Percentiles rank a stretch among this genome's conserved stretches.
These are phyloP conservation scores for Isochrysis galbana DNA, from an alignment of 78 protist genomes.

Conservation along the genomic window DNA sequence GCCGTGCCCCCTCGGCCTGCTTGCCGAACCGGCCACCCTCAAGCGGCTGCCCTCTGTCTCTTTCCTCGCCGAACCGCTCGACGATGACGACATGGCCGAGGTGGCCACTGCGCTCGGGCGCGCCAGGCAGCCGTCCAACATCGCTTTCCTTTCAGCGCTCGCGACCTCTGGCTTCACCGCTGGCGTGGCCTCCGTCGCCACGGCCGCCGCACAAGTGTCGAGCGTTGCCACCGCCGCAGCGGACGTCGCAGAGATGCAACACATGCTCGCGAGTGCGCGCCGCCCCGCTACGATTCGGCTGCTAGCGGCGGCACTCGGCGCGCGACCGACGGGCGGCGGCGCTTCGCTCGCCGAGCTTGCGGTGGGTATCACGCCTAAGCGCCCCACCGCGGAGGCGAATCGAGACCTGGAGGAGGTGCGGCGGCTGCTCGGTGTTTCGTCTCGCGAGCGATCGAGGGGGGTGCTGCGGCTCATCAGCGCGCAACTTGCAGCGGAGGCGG, in stretches of 20 bases:
- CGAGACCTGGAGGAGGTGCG: neutral
- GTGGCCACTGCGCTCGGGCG: neutral
- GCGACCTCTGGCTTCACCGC: neutral
- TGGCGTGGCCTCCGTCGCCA: neutral
- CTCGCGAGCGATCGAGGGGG: neutral
- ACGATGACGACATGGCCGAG: neutral
- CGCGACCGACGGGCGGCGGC: neutral
- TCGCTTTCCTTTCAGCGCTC: neutral
- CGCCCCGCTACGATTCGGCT: neutral
- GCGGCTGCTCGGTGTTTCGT: neutral
- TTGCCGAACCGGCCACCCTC: neutral
- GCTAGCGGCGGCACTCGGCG: neutral
- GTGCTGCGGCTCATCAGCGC: neutral
- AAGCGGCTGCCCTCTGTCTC: neutral
- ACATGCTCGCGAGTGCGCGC: neutral
- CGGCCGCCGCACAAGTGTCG: neutral
- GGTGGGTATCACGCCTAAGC: too few species aligned
- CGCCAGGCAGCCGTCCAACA: neutral
- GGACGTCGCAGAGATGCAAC: neutral
- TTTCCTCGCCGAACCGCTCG: neutral
- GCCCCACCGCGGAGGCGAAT: too few species aligned
- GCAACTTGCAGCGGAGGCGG: neutral
- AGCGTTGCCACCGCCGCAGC: neutral
- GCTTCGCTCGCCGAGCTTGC: neutral
- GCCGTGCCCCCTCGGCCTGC: neutral